Percentiles rank a stretch among this genome's conserved stretches.
phyloP scores from a whole-genome alignment of 2,329 filamentous ascomycete genomes.

The Pseudogymnoascus verrucosus region DNA sequence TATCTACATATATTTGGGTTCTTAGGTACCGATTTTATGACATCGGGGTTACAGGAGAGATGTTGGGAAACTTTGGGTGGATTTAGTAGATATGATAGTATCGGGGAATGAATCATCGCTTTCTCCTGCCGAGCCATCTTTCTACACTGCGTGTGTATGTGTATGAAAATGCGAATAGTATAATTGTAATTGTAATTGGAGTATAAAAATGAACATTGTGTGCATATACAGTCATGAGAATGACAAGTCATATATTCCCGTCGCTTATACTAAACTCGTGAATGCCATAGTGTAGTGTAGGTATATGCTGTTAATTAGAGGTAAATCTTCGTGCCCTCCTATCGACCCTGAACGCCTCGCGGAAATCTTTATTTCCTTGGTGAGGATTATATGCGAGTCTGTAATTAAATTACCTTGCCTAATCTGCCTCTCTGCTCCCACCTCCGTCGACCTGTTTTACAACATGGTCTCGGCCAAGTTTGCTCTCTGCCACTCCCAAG shows the following conservation, averaged over 20 bases:
- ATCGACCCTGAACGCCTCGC: too few relatives aligned
- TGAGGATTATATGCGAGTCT: too few relatives aligned
- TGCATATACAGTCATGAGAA: neutral
- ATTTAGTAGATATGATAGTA: neutral
- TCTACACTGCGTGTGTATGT: neutral
- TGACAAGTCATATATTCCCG: neutral
- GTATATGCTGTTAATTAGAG: too few relatives aligned
- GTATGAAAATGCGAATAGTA: neutral
- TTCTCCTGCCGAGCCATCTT: neutral
- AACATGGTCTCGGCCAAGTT: too few relatives aligned
- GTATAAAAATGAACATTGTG: neutral
- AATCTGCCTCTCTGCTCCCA: too few relatives aligned
- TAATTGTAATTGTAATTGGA: neutral
- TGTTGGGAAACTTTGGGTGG: neutral
- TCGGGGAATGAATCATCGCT: neutral
- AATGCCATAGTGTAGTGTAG: too few relatives aligned
- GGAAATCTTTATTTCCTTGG: too few relatives aligned
- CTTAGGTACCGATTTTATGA: neutral
- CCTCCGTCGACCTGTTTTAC: too few relatives aligned
- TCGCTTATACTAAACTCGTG: neutral
- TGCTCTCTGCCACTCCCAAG: too few relatives aligned
- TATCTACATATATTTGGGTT: neutral
- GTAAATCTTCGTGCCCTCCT: too few relatives aligned
- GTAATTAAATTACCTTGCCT: too few relatives aligned
- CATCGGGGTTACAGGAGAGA: neutral